phyloP scores from a whole-genome alignment of 1,139 yeast genomes.

The Scheffersomyces segobiensis region DNA sequence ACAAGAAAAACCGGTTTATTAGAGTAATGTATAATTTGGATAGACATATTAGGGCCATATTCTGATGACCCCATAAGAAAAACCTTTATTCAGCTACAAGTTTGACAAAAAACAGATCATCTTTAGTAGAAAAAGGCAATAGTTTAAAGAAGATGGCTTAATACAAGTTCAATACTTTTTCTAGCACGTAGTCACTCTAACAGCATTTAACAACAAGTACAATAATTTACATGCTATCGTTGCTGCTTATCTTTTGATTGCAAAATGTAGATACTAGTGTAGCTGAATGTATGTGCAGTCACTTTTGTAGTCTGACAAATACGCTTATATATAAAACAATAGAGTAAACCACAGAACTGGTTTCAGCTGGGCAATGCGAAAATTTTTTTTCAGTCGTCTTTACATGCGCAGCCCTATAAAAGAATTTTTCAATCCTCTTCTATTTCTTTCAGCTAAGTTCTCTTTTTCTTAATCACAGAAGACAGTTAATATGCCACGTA shows the following conservation, averaged over 20 bases:
- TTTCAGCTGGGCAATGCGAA: not conserved
- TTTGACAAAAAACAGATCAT: no score
- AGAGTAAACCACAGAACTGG: conserved; percentile 1
- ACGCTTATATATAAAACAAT: not conserved
- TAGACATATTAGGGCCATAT: no score
- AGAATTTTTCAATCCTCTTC: conserved; percentile 1
- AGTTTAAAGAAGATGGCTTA: not conserved
- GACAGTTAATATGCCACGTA: conserved; percentile 57
- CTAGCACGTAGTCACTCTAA: not conserved
- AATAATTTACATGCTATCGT: no score
- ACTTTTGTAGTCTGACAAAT: not conserved
- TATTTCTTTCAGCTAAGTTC: conserved; percentile 4
- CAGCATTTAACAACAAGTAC: not conserved
- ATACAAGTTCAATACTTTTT: not conserved
- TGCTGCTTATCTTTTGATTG: not conserved
- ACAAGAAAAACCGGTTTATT: no score
- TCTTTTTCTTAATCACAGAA: conserved; percentile 17
- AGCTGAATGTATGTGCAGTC: not conserved
- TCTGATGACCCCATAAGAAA: no score
- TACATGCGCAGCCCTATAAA: conserved; percentile 8
- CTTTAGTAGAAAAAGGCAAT: not conserved
- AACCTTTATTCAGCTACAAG: no score
- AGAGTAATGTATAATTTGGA: no score
- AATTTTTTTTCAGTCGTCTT: conserved; percentile 4
- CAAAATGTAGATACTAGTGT: not conserved